Conservation (phyloP, 208 protist species). For the Leishmania lainsoni region DNA sequence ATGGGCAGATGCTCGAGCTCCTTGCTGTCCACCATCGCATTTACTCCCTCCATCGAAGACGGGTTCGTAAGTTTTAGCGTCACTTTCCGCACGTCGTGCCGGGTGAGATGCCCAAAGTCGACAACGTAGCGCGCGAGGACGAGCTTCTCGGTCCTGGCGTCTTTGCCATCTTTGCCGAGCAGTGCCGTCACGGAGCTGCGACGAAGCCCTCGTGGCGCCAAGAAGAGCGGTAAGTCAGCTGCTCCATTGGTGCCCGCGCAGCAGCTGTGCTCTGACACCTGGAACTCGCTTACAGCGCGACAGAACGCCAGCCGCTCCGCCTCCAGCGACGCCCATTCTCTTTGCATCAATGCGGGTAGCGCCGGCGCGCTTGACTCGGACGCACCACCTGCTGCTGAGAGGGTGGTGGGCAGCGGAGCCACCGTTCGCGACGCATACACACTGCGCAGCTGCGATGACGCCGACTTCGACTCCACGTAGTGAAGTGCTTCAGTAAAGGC, state of each 20-base stretch:
- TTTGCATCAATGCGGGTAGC: conserved; percentile 15
- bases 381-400: background rate
- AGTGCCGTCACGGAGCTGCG: conserved; percentile 57
- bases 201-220: conserved; percentile 38
- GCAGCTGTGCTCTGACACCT: background rate
- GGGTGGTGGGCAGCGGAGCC: background rate
- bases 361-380: conserved; percentile 7
- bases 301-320: conserved; percentile 83
- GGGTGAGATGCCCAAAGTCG: conserved; percentile 95
- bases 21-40: conserved; percentile 81
- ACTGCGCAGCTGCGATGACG: background rate
- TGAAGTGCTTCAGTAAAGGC: conserved; percentile 25
- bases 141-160: conserved; percentile 37
- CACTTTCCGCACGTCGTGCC: conserved; percentile 74
- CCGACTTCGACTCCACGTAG: conserved; percentile 13
- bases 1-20: conserved; percentile 62
- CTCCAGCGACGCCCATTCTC: conserved; percentile 49
- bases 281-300: conserved; percentile 25
- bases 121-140: conserved; percentile 89
- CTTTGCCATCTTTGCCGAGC: conserved; percentile 8
- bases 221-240: conserved; percentile 11
- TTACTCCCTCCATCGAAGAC: conserved; percentile 53
- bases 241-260: background rate
- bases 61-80: conserved; percentile 90
- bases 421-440: conserved; percentile 16